Evolutionary conservation across 352 stramenopile species (phyloP), one percentile per base, ranked within the genome.

Genomic region (Phytophthora pluvialis): DNA sequence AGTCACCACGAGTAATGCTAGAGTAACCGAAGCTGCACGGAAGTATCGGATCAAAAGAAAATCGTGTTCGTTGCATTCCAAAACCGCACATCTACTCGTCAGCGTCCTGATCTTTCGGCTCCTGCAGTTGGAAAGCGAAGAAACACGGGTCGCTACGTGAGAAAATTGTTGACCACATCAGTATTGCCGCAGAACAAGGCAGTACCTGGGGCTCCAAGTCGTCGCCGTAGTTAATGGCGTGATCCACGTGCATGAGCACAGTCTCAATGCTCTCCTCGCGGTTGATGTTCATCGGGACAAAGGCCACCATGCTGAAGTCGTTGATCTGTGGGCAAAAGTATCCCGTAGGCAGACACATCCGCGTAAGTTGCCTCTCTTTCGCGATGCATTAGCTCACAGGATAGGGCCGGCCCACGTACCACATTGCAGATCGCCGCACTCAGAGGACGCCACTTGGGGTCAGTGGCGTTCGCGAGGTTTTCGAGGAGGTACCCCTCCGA

Each of bases 231-330:
- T 99, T 98, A 71, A 99, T 98, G 29, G 93, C 91, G 71, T 98
- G 89, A 79, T 99, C 97, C 13, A 98, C 93, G 56, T 97, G 94
- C 58, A 94, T 79, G 51, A 99, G 78, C 31, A 99, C 91, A n/a
- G 95, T 91, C 55, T 98, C 89, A 46, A 99, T 97, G 58, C 92
- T 98, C 49, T 99, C 95, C 73, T 99, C 97, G 53, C 98, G 89
- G 40, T 85, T 96, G 45, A 99, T 97, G 75, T 99, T 98, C 70
- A 99, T 92, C 3, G 97, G 95, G n/a, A 98, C 78, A 68, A 99
- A 99, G 9, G 90, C 91, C 16, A 99, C 96, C 94, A 99, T 98
- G 61, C 89, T 97, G 74, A 98, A 99, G 84, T 99, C 96, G 48
- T 93, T 94, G 59, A 95, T 93, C 88, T 95, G 31, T 31, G 25